Base-by-base conservation (phyloP, 2,329 filamentous ascomycete genomes). In the Dothistroma pini region DNA sequence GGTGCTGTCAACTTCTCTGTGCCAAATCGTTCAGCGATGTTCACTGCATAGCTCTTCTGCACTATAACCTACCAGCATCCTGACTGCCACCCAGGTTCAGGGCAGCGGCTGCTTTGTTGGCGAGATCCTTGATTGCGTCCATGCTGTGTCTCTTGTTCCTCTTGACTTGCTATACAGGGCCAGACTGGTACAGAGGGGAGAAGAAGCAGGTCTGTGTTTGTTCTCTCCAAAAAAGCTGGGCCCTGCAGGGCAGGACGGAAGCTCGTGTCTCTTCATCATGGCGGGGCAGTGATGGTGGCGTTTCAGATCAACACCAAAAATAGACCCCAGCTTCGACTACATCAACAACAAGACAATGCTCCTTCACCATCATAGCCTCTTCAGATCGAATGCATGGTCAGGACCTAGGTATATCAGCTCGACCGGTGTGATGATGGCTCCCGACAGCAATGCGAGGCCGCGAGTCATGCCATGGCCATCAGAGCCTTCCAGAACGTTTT, bases 1-100 rank as follows among this genome's bases (percentile, higher is more conserved):
- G 90, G 87, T 68, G 84, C 80, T 49, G 77, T 72, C 50, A 77
- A 75, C 31, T 78, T 71, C 48, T 68, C 72, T 52, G 74, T 68
- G 25, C 71, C 16, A 32, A 34, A 10, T n/a, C 11, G 38, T 44
- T n/a, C 7, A 44, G 16, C 12, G 7, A 7, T 44, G 38, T 44
- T 44, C n/a, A 16, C 25, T 44, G 12, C n/a, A 44, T 44, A 16
- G 12, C 38, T n/a, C 10, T 16, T 2, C 12, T 12, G n/a, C 12
- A 44, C 38, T 1, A 7, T 8, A 44, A 44, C 38, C 12, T 35
- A 53, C 50, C 64, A 54, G 61, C 34, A 41, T 54, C 44, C 25
- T 53, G 55, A 65, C 70, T 63, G 62, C 59, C 64, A 35, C 65
- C 63, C n/a, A 67, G 49, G 44, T 67, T 58, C 44, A 67, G 62